Conservation (phyloP, 2,329 filamentous ascomycete genomes). For the Cryoendolithus antarcticus region DNA sequence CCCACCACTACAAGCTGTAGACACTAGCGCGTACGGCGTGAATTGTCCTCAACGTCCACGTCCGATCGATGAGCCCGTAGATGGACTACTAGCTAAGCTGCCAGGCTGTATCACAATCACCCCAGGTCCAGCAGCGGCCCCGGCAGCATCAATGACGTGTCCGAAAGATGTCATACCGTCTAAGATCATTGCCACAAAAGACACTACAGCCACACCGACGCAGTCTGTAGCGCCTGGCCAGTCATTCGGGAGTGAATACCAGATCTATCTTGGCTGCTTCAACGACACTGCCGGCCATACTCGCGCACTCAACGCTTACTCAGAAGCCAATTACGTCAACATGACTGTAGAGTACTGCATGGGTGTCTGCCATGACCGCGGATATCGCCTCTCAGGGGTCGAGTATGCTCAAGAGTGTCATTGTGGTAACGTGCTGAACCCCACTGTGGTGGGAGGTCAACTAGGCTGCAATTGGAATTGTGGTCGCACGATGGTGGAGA, state of each 20-base stretch:
- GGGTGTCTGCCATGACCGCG: slow-evolving; percentile 15
- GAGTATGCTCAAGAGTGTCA: slow-evolving; percentile 24
- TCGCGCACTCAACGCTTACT: slow-evolving; percentile 16
- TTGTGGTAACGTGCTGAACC: slow-evolving; percentile 23
- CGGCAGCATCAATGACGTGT: slow-evolving; percentile 20
- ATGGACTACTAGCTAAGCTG: slow-evolving; percentile 18
- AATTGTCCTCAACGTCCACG: slow-evolving; percentile 22
- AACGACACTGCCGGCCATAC: slow-evolving; percentile 18
- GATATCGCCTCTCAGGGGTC: slow-evolving; percentile 20
- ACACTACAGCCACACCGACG: slow-evolving; percentile 19
- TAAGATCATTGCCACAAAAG: slow-evolving; percentile 15
- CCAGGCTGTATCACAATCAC: slow-evolving; percentile 24
- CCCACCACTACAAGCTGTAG: slow-evolving; percentile 18
- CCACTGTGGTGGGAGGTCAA: slow-evolving; percentile 11
- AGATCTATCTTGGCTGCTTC: slow-evolving; percentile 25
- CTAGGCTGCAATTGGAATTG: slow-evolving; percentile 15
- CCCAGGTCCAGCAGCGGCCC: slow-evolving; percentile 18
- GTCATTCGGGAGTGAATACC: slow-evolving; percentile 10
- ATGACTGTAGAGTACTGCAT: slow-evolving; percentile 26
- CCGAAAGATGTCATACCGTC: slow-evolving; percentile 11
- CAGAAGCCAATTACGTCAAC: slow-evolving; percentile 12
- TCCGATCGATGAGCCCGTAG: slow-evolving; percentile 18
- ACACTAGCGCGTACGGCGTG: slow-evolving; percentile 15
- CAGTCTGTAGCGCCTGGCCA: slow-evolving; percentile 15
- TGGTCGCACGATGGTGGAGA: slow-evolving; percentile 15